These are phyloP conservation scores for Paraphoma sp. DNA, from an alignment of 2,329 filamentous ascomycete species.

Conservation along the genomic window DNA sequence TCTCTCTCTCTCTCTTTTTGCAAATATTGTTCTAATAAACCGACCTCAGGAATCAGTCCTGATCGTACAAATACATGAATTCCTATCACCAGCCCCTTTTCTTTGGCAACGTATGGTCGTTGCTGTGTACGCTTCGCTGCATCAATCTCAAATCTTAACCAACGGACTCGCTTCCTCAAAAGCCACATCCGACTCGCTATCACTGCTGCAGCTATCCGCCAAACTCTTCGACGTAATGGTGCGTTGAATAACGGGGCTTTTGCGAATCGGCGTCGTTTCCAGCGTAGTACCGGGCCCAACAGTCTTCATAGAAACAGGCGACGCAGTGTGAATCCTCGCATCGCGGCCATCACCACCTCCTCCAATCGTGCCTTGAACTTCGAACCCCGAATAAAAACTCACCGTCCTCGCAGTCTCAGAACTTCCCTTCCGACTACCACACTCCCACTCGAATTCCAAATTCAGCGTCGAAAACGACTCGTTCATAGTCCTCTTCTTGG, in stretches of 20 bases:
- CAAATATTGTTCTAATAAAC: too few species aligned
- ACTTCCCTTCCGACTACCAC: conserved; percentile 1
- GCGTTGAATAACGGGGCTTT: conserved; percentile 1
- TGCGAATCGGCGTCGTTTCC: neutral
- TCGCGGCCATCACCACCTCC: conserved; percentile 2
- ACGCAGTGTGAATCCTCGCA: neutral
- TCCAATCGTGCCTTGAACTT: conserved; percentile 24
- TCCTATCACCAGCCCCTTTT: too few species aligned
- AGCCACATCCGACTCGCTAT: conserved; percentile 3
- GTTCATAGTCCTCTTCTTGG: neutral
- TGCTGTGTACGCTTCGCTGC: neutral
- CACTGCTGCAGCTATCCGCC: conserved; percentile 8
- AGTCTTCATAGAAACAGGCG: neutral
- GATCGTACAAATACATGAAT: conserved; percentile 5
- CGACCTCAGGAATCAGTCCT: too few species aligned
- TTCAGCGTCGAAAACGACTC: conserved; percentile 21
- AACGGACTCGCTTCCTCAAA: conserved; percentile 6
- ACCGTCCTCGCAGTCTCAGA: conserved; percentile 11
- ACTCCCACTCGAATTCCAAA: conserved; percentile 21
- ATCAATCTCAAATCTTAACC: neutral
- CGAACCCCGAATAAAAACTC: conserved; percentile 19
- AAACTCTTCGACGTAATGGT: conserved; percentile 1
- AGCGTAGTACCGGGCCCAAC: too few species aligned
- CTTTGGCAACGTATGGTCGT: too few species aligned
- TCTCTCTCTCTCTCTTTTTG: too few species aligned